phyloP scores from a whole-genome alignment of 768 basidiomycete genomes.

The Amanita pallidorosea region DNA sequence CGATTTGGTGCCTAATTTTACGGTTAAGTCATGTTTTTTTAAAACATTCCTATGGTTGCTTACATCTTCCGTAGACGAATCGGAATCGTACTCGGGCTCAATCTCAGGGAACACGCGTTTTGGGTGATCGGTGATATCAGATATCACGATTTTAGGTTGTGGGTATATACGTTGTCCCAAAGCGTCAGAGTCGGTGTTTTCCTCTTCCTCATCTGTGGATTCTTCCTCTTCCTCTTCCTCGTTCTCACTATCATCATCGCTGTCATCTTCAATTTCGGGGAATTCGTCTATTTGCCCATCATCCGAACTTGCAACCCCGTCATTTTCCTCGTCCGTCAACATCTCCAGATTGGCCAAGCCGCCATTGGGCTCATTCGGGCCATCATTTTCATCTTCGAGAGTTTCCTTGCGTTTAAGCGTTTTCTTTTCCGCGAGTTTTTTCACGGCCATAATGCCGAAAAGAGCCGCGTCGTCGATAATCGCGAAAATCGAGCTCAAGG shows the following conservation, averaged over 20 bases:
- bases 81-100: constrained; percentile 84
- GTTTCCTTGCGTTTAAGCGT: not conserved
- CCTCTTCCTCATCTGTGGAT: constrained; percentile 22
- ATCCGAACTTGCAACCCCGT: constrained; percentile 35
- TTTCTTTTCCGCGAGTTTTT: constrained; percentile 17
- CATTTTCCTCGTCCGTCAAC: constrained; percentile 62
- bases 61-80: constrained; percentile 89
- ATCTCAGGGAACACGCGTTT: constrained; percentile 83
- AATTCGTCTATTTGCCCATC: constrained; percentile 62
- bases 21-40: not conserved
- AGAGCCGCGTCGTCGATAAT: not conserved
- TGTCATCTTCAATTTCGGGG: constrained; percentile 51
- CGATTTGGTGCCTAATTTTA: constrained; percentile 75
- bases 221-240: constrained; percentile 27
- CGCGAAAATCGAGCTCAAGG: constrained; percentile 1
- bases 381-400: constrained; percentile 12
- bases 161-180: constrained; percentile 46
- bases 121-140: constrained; percentile 73
- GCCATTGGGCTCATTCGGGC: constrained; percentile 19
- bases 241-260: constrained; percentile 40
- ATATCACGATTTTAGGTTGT: constrained; percentile 57
- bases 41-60: constrained; percentile 16
- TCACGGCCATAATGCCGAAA: constrained; percentile 19
- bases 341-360: constrained; percentile 43
- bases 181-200: constrained; percentile 29